A percentile compares a stretch with the other conserved stretches of the same genome.
Evolutionary conservation across 805 yeast species (phyloP).

Genomic region (Saccharomycopsis vini): DNA sequence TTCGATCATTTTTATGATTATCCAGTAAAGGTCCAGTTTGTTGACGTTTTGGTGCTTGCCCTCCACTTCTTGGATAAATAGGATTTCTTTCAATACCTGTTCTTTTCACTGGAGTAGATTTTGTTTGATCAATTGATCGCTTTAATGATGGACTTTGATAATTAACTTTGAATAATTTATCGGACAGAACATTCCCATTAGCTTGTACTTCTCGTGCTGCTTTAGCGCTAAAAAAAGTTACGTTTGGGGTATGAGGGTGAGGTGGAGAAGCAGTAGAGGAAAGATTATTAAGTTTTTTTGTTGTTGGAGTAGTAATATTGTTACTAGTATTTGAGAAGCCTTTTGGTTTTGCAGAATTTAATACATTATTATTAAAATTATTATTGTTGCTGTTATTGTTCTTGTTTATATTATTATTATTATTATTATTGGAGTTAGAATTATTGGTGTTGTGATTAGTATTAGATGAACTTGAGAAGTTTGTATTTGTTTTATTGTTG

Average conservation of each 20-base stretch:
- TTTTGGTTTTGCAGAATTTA: no score
- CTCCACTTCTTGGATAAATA: conserved; percentile 9
- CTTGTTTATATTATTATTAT: conserved; percentile 23
- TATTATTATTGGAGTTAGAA: not conserved
- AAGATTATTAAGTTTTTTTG: no score
- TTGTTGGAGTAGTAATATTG: not conserved
- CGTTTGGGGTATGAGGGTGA: conserved; percentile 20
- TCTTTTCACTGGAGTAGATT: conserved; percentile 55
- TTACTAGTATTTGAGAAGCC: no score
- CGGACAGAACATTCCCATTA: conserved; percentile 31
- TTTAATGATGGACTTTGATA: conserved; percentile 39
- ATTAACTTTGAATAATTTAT: conserved; percentile 44
- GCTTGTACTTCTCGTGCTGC: conserved; percentile 50
- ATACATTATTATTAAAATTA: no score
- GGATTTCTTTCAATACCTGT: conserved; percentile 20
- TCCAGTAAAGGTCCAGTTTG: no score
- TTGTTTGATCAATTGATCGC: conserved; percentile 59
- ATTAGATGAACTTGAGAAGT: no score
- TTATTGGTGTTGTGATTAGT: no score
- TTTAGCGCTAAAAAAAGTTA: conserved; percentile 54
- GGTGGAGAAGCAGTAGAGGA: no score
- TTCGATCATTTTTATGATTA: no score
- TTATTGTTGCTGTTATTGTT: conserved; percentile 5
- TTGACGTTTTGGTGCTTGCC: no score
- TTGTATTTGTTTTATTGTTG: no score